Base-by-base conservation (phyloP, 2,329 filamentous ascomycete genomes). In the Chaetomiaceae sp. region DNA sequence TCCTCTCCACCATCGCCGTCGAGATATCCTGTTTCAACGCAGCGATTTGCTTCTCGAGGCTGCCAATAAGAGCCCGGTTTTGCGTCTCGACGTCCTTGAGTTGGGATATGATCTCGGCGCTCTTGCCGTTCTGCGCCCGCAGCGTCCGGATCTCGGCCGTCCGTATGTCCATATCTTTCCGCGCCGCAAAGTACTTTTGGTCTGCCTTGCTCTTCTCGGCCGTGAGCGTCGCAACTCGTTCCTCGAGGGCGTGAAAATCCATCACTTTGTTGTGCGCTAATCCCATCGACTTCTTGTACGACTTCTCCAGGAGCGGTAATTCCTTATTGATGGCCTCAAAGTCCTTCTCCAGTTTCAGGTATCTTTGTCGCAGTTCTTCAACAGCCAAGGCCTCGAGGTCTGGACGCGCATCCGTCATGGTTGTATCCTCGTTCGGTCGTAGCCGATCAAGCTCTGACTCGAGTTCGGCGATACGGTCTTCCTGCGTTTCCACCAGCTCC, bases 121-220 rank as follows among this genome's bases (percentile, higher is more conserved):
- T 95, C 71, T 95, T 95, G 43, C 82, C 79, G 65, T 92, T 95
- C 68, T 97, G 91, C 57, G 84, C 78, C 56, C 90, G 84, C 53
- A 96, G 74, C 3, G 85, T 81, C 61, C 88, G 80, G 42, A 95
- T 85, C 71, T 97, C 92, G 54, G 81, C 78, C 53, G 90, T 86
- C 46, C 90, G 81, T 40, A 87, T 85, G 65, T 97, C 92, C 65
- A 92, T 95, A 61, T 91, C 87, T 67, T 96, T 96, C 77, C 95
- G 90, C 8, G 91, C 90, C 1, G 89, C 89, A 69, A 97, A 97
- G 67, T 95, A 99, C 71, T 97, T 97, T 66, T 97, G 92, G 65
- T 99, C 94, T 1, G 92, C 92, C 70, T 96, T 97, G 59, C 86
- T 85, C 74, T 99, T 99, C 71, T 99, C 90, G 0, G 90, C 89